Conservation (phyloP, 441 rosid genomes). For the Geranium incanum region DNA sequence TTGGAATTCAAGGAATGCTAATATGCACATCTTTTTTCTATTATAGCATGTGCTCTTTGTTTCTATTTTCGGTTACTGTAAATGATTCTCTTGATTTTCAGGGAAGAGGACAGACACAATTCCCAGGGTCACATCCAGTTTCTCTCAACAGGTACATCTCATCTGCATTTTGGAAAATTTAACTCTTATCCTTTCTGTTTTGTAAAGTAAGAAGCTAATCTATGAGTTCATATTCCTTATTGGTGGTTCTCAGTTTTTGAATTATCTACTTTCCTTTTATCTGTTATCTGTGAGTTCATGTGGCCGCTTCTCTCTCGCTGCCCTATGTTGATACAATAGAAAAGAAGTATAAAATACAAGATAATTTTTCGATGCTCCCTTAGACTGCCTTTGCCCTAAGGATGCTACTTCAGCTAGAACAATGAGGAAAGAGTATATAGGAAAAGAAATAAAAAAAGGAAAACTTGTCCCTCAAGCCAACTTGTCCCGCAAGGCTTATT, state of each 20-base stretch:
- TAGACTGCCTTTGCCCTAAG: no score
- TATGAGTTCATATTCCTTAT: background rate
- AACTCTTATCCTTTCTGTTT: slow-evolving; percentile 14
- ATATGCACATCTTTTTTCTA: background rate
- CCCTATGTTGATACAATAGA: background rate
- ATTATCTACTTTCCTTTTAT: background rate
- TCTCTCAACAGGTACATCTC: slow-evolving; percentile 76
- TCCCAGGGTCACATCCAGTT: slow-evolving; percentile 99
- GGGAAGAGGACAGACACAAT: slow-evolving; percentile 72
- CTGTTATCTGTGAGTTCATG: background rate
- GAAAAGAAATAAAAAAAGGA: no score
- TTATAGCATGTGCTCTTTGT: background rate
- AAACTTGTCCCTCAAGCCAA: no score
- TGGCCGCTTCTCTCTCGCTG: background rate
- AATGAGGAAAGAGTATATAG: no score
- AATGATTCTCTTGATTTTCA: slow-evolving; percentile 29
- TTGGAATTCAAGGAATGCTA: no score
- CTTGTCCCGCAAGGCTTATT: no score
- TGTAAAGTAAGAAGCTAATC: background rate
- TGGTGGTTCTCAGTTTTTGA: slow-evolving; percentile 1
- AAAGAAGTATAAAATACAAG: no score
- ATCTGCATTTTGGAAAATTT: slow-evolving; percentile 8
- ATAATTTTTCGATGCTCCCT: no score
- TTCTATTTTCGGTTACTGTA: background rate
- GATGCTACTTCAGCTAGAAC: no score